Base-by-base conservation (phyloP, 176 grass and related monocot species). In the Oryza coarctata region DNA sequence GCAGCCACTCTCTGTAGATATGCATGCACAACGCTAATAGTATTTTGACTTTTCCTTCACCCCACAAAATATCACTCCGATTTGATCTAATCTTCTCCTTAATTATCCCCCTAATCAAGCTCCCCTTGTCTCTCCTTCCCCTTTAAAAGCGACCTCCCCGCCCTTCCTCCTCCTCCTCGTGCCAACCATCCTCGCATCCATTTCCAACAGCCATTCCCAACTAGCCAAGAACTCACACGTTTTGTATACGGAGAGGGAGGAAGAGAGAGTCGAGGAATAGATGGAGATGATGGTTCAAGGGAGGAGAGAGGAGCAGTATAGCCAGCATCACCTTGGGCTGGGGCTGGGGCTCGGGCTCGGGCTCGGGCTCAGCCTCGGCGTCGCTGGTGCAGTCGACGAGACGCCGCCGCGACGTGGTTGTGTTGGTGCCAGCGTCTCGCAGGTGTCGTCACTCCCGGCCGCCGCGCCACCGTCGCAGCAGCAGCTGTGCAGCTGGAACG, bases 361-460 rank as follows among this genome's bases (percentile, higher is more conserved):
- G 7, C 94, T 97, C 23, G 82, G 77, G 63, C 85, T 94, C 44
- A 78, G 87, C 79, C 86, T 97, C 17, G 75, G 66, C 65, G 73
- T 89, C 74, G 67, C 89, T 50, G 80, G 38, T 47, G 44, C 44
- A 17, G 49, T 20, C 49, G 49, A 52, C 49, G 73, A 75, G n/a
- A n/a, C n/a, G 49, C 34, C 66, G 6, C 64, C 72, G 6, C 68
- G 60, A 58, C 69, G 71, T 17, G 36, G 32, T n/a, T n/a, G n/a
- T n/a, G n/a, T 76, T 34, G 30, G 76, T 28, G 28, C 65, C 80
- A 49, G 30, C 58, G 65, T 17, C 76, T 80, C 61, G 38, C 72
- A 71, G 50, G 31, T 83, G 71, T 74, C 65, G 52, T 26, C 26
- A 63, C 50, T 70, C 38, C 80, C 50, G 5, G 17, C 70, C 1